Evolutionary conservation across 805 yeast genomes (phyloP).

Genomic region (Starmera quercuum): DNA sequence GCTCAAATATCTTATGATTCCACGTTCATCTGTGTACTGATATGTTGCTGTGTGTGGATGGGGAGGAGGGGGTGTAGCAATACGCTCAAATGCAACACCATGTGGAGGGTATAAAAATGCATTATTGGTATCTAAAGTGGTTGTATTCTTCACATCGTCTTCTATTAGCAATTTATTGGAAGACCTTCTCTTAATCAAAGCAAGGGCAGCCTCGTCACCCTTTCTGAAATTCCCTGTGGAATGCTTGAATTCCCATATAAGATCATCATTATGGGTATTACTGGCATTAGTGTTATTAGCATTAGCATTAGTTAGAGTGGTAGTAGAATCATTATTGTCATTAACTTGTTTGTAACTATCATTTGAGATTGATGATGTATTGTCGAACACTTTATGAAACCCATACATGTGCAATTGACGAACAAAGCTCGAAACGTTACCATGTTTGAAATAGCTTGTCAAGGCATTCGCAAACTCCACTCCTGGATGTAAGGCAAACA

Average conservation of each 20-base stretch:
- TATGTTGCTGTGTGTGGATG: background rate
- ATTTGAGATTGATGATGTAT: constrained; percentile 1
- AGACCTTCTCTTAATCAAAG: constrained; percentile 58
- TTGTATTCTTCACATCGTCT: constrained; percentile 7
- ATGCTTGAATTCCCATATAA: constrained; percentile 76
- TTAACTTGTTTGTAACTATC: constrained; percentile 4
- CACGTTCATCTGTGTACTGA: background rate
- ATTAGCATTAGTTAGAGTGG: background rate
- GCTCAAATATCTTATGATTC: background rate
- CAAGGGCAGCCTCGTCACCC: constrained; percentile 60
- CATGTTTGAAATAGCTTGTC: constrained; percentile 84
- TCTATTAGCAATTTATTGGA: constrained; percentile 13
- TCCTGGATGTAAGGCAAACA: constrained; percentile 60
- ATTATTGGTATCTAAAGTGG: background rate
- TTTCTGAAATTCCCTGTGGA: constrained; percentile 62
- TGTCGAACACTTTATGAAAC: constrained; percentile 63
- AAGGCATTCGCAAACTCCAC: constrained; percentile 53
- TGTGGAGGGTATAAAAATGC: background rate
- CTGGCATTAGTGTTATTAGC: background rate
- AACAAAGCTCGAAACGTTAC: constrained; percentile 88
- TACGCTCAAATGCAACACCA: background rate
- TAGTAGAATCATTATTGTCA: constrained; percentile 1
- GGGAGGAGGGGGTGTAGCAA: background rate
- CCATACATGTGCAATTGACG: constrained; percentile 96
- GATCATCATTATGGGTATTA: constrained; percentile 10